Evolutionary conservation across 495 filamentous ascomycete species (phyloP), one percentile per base, ranked within the genome.

Genomic region (Xylaria palmicola): DNA sequence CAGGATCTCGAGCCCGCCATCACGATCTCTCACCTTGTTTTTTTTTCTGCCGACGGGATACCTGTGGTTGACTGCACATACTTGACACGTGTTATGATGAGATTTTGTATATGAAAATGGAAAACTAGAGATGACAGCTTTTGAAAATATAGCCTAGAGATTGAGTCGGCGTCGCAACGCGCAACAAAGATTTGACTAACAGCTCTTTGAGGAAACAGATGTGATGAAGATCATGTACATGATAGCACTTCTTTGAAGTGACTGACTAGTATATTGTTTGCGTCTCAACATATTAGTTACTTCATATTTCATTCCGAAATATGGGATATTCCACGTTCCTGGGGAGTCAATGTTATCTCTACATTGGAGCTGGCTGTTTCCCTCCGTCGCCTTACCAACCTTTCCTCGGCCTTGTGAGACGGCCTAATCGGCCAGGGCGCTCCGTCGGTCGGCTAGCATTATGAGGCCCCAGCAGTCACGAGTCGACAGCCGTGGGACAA

Each of bases 21-120:
- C 30, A 13, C 30, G 19, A 15, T 24, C 19, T 17, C 41, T 54
- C 17, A 15, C 27, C 53, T 56, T 32, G 13, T 55, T 40, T 7
- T 24, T 12, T 4, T 48, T 27, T 15, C 29, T 19, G 27, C 17
- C n/a, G 4, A 34, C 39, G 37, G 44, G 20, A 56, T 26, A 55
- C 37, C 24, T 30, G 30, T 55, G 22, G 29, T 20, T 15, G 26
- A 30, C n/a, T 51, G 34, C 36, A 55, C 41, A 29, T 22, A 13
- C n/a, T 40, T 40, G 45, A 55, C 34, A 41, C 30, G 51, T 29
- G 22, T 34, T 34, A 56, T 44, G 53, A 56, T 29, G 24, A 56
- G 32, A 48, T 5, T 17, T n/a, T 43, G 37, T 40, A 41, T 55
- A 55, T 55, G 37, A 40, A 55, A n/a, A 53, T 29, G 50, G 50